Evolutionary conservation across 202 grass and related monocot genomes (phyloP).

Genomic region (Sporobolus alterniflorus): DNA sequence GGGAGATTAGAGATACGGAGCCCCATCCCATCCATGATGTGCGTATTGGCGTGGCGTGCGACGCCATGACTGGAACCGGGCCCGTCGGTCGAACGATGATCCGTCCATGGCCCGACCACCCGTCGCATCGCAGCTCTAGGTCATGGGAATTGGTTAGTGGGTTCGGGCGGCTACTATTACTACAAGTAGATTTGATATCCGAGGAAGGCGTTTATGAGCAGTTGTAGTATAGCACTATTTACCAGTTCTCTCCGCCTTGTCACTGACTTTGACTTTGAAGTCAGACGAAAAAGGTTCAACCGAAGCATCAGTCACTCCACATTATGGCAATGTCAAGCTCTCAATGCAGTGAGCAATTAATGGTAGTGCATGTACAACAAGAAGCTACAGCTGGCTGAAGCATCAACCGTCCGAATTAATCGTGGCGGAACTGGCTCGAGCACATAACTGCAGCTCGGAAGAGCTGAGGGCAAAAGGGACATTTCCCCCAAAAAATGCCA

Average conservation of each 20-base stretch:
- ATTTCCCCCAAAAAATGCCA: too few species aligned
- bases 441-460: too few species aligned
- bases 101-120: neutral
- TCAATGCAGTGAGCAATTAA: constrained; percentile 39
- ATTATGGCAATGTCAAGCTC: constrained; percentile 41
- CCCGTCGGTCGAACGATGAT: neutral
- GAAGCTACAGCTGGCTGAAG: too few species aligned
- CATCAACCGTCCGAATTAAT: too few species aligned
- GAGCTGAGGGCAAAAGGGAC: too few species aligned
- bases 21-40: neutral
- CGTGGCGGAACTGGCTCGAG: too few species aligned
- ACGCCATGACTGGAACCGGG: neutral
- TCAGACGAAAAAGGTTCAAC: constrained; percentile 9
- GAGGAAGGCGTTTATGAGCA: neutral
- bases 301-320: constrained; percentile 37
- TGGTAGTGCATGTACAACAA: neutral
- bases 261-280: too few species aligned
- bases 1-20: neutral
- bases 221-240: neutral
- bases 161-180: neutral
- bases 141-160: neutral
- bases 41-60: neutral
- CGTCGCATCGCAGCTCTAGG: neutral
- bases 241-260: neutral
- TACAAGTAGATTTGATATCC: constrained; percentile 41